phyloP scores from a whole-genome alignment of 352 stramenopile genomes.

The Globisporangium paddicum region DNA sequence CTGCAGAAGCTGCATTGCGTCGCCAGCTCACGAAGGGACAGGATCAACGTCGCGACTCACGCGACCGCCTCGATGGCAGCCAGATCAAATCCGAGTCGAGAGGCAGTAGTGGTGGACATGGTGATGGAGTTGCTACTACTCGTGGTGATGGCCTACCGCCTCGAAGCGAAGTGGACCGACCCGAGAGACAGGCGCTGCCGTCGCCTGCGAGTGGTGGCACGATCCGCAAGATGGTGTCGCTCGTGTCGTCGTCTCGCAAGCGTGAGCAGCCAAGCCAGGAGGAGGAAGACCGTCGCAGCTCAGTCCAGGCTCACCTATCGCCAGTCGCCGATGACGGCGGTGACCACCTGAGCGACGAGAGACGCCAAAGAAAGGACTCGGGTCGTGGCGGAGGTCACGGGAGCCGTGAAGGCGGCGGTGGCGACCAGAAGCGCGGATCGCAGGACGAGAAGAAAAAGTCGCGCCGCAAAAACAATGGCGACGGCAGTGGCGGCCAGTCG shows the following conservation, averaged over 20 bases:
- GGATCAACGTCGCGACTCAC: slow-evolving; percentile 15
- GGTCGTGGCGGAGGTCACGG: slow-evolving; percentile 6
- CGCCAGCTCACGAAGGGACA: slow-evolving; percentile 65
- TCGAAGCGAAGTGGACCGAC: slow-evolving; percentile 8
- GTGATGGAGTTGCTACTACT: not conserved
- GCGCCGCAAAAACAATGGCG: slow-evolving; percentile 31
- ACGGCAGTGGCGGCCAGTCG: slow-evolving; percentile 20
- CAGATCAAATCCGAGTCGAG: not conserved
- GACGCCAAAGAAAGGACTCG: slow-evolving; percentile 7
- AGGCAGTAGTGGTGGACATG: not conserved
- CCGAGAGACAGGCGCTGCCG: not conserved
- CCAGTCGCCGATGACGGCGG: not conserved
- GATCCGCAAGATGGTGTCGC: slow-evolving; percentile 71
- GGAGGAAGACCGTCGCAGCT: slow-evolving; percentile 6
- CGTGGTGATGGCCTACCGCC: not conserved
- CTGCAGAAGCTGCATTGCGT: slow-evolving; percentile 48
- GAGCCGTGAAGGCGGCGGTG: slow-evolving; percentile 7
- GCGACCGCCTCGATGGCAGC: slow-evolving; percentile 1
- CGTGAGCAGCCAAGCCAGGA: slow-evolving; percentile 29
- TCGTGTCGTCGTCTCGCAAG: slow-evolving; percentile 68
- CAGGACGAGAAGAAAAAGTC: slow-evolving; percentile 54
- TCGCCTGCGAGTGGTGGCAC: not conserved
- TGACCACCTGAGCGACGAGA: slow-evolving; percentile 8
- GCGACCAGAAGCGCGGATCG: slow-evolving; percentile 16
- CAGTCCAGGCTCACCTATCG: not conserved